A percentile compares a stretch with the other conserved stretches of the same genome.
Evolutionary conservation across 2,329 filamentous ascomycete species (phyloP).

Genomic region (Paracoccidioides lutzii): DNA sequence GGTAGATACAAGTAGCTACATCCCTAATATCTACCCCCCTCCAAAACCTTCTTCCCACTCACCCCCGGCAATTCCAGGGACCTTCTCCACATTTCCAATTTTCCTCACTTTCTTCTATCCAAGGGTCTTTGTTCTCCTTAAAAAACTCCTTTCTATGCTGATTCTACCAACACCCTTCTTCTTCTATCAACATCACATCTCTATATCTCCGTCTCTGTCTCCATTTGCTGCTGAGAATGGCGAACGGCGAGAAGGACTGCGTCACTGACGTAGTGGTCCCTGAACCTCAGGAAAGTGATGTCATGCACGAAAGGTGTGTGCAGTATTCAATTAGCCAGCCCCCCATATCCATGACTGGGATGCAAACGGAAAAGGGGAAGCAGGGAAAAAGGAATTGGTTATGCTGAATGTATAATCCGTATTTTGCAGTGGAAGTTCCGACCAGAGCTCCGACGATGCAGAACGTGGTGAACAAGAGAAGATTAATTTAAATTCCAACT

Average conservation of each 20-base stretch:
- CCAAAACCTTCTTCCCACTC: no score
- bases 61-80: no score
- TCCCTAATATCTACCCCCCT: no score
- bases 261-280: background rate
- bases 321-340: background rate
- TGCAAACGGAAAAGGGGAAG: background rate
- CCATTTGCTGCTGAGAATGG: background rate
- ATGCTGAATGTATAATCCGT: background rate
- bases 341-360: background rate
- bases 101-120: background rate
- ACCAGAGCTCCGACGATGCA: constrained; percentile 8
- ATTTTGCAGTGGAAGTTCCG: background rate
- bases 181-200: background rate
- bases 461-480: constrained; percentile 16
- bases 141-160: background rate
- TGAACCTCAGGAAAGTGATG: background rate
- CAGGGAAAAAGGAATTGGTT: background rate
- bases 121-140: background rate
- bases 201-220: background rate
- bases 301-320: background rate
- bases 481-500: constrained; percentile 19
- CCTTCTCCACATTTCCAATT: background rate
- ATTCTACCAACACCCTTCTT: background rate
- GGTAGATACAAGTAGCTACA: no score
- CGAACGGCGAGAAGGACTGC: background rate